A percentile compares a stretch with the other conserved stretches of the same genome.
These are phyloP conservation scores for Leccinum truebloodii DNA, from an alignment of 768 basidiomycete species.

Conservation along the genomic window DNA sequence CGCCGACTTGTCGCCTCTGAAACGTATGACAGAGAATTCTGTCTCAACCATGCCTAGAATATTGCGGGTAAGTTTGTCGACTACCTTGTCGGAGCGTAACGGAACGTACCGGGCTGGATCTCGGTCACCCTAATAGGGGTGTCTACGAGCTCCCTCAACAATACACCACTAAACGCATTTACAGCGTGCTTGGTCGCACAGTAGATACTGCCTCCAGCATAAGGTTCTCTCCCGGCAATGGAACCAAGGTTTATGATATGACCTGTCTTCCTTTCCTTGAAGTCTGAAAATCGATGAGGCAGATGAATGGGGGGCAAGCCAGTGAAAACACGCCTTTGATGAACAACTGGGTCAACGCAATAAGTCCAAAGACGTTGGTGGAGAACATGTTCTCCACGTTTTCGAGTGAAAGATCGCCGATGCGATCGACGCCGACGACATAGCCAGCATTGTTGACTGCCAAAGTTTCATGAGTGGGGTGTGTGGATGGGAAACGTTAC, in stretches of 20 bases:
- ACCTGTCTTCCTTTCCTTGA: slow-evolving; percentile 74
- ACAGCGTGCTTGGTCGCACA: slow-evolving; percentile 91
- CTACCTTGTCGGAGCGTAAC: slow-evolving; percentile 3
- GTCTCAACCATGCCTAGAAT: slow-evolving; percentile 79
- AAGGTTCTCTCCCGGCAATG: slow-evolving; percentile 85
- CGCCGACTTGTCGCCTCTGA: slow-evolving; percentile 75
- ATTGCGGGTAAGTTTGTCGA: background rate
- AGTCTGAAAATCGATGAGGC: slow-evolving; percentile 48
- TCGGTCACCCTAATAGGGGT: slow-evolving; percentile 94
- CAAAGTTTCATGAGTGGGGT: background rate
- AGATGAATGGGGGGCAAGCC: background rate
- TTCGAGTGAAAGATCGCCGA: slow-evolving; percentile 75
- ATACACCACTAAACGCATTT: slow-evolving; percentile 77
- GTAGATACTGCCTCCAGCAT: slow-evolving; percentile 90
- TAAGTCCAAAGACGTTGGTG: slow-evolving; percentile 83
- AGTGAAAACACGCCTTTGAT: slow-evolving; percentile 45
- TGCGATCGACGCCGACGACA: slow-evolving; percentile 83
- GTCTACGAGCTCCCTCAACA: slow-evolving; percentile 86
- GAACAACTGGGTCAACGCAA: slow-evolving; percentile 77
- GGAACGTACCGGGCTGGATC: slow-evolving; percentile 77
- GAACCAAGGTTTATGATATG: slow-evolving; percentile 97
- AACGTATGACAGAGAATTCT: slow-evolving; percentile 91
- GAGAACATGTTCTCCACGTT: slow-evolving; percentile 85
- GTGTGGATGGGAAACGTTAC: background rate
- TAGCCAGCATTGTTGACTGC: slow-evolving; percentile 83